Conservation (phyloP, 2,329 filamentous ascomycete genomes). For the Fusarium devonianum region DNA sequence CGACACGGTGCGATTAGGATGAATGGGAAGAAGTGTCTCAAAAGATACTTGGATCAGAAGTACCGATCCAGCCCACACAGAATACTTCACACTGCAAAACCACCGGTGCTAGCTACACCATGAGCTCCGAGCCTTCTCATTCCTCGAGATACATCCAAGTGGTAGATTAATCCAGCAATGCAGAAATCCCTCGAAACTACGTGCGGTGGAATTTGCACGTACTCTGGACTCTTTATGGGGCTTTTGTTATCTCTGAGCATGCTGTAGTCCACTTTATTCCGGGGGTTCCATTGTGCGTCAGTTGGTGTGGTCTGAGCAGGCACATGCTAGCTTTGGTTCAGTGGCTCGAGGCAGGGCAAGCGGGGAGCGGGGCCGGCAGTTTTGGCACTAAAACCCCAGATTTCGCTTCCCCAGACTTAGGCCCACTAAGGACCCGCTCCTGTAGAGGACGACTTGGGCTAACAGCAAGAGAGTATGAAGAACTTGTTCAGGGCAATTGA, state of each 20-base stretch:
- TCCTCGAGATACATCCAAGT: too few species aligned
- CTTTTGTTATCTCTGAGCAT: neutral
- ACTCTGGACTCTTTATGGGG: neutral
- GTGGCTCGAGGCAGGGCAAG: conserved; percentile 23
- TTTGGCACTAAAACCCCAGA: neutral
- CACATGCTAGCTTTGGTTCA: conserved; percentile 3
- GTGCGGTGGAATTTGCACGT: too few species aligned
- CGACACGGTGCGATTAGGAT: conserved; percentile 13
- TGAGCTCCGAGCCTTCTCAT: too few species aligned
- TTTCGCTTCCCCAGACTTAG: neutral
- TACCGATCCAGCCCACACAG: neutral
- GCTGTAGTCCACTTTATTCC: conserved; percentile 12
- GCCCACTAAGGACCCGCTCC: neutral
- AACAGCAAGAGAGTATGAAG: too few species aligned
- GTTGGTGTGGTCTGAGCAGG: conserved; percentile 6
- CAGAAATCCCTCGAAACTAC: too few species aligned
- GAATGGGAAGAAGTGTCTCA: neutral
- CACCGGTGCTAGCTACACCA: neutral
- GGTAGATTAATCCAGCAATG: too few species aligned
- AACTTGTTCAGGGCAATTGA: too few species aligned
- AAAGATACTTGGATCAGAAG: conserved; percentile 6
- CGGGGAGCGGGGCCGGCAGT: conserved; percentile 8
- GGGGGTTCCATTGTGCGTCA: neutral
- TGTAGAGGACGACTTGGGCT: too few species aligned
- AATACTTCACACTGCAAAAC: neutral